These are phyloP conservation scores for Botryotinia convoluta DNA, from an alignment of 2,329 filamentous ascomycete genomes.

Conservation along the genomic window DNA sequence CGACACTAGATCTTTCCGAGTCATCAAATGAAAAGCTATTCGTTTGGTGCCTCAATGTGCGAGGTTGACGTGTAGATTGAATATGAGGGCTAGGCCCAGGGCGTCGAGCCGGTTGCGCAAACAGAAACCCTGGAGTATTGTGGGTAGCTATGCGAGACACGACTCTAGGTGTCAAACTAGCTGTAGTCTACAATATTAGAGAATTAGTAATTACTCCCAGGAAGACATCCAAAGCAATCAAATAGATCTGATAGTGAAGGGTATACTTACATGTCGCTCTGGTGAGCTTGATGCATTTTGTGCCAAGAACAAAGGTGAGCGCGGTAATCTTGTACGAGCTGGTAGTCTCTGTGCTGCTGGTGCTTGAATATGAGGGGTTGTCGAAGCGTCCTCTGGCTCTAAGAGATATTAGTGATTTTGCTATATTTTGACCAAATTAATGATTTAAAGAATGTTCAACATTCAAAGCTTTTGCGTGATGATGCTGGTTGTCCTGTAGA, in stretches of 20 bases:
- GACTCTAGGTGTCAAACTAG: conserved; percentile 32
- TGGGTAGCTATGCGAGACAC: conserved; percentile 29
- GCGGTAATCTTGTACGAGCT: conserved; percentile 30
- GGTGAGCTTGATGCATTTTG: conserved; percentile 38
- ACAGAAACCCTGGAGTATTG: conserved; percentile 36
- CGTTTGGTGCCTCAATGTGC: conserved; percentile 38
- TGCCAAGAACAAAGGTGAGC: conserved; percentile 38
- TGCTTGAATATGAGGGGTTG: conserved; percentile 28
- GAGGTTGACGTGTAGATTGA: conserved; percentile 22
- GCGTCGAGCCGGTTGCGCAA: conserved; percentile 36
- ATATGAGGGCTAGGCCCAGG: conserved; percentile 25
- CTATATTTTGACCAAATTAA: neutral
- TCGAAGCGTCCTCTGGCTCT: conserved; percentile 36
- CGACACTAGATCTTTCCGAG: conserved; percentile 36
- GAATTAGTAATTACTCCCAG: neutral
- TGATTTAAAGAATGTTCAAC: neutral
- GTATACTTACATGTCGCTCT: conserved; percentile 22
- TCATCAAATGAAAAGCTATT: conserved; percentile 40
- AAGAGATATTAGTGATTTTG: conserved; percentile 12
- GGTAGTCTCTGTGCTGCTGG: conserved; percentile 20
- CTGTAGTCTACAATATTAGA: conserved; percentile 18
- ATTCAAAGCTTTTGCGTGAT: neutral
- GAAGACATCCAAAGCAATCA: neutral
- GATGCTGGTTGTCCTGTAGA: neutral
- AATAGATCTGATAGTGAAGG: neutral